Evolutionary conservation across 177 flowering plant genomes (phyloP).

Genomic region (Tripterygium wilfordii): DNA sequence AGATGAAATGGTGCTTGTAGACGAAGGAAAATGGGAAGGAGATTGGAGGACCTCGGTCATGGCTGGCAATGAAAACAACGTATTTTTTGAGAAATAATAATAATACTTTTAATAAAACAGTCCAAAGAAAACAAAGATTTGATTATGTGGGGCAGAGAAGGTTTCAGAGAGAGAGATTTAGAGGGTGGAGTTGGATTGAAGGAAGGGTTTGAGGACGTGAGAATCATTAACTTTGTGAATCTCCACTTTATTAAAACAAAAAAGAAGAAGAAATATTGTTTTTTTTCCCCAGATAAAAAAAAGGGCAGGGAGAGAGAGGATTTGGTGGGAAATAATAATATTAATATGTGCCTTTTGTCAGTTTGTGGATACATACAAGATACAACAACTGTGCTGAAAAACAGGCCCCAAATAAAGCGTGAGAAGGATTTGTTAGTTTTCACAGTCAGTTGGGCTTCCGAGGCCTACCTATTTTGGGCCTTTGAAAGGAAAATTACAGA

Average conservation of each 20-base stretch:
- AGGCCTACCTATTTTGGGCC: too few relatives aligned
- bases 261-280: too few relatives aligned
- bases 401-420: too few relatives aligned
- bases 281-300: too few relatives aligned
- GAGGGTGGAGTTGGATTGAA: slow-evolving; percentile 13
- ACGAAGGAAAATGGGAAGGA: slow-evolving; percentile 20
- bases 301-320: neutral
- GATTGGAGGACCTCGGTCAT: slow-evolving; percentile 35
- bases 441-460: too few relatives aligned
- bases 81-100: neutral
- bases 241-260: too few relatives aligned
- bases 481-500: too few relatives aligned
- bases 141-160: neutral
- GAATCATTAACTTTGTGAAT: slow-evolving; percentile 16
- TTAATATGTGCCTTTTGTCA: too few relatives aligned
- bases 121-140: slow-evolving; percentile 2
- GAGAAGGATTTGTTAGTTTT: too few relatives aligned
- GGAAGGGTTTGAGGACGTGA: slow-evolving; percentile 19
- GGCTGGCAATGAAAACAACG: slow-evolving; percentile 13
- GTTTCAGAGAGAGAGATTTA: neutral
- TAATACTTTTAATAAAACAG: neutral
- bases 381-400: too few relatives aligned
- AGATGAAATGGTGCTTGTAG: slow-evolving; percentile 11
- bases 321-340: slow-evolving; percentile 3
- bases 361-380: too few relatives aligned